Evolutionary conservation across 1,139 yeast genomes (phyloP), one percentile per base, ranked within the genome.

Genomic region (Kazachstania sp.): DNA sequence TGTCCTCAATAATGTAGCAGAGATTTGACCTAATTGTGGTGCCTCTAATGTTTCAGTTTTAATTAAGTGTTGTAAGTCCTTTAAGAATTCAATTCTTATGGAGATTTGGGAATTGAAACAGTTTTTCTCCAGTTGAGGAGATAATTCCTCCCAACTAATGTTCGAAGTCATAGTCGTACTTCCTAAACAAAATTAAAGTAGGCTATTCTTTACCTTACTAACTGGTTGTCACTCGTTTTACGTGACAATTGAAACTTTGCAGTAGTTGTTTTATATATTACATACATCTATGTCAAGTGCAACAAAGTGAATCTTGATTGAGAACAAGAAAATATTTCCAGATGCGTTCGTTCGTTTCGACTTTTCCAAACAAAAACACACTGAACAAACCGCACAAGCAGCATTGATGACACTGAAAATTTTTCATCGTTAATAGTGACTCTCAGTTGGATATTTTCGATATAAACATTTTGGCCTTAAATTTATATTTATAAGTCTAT

Each of bases 1-100:
- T 23, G 81, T 76, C 45, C 67, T 66, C 49, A 77, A 66, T 45
- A 75, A 59, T 15, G 45, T 50, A n/a, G 48, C 31, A 12, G 63
- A 56, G 11, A 64, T 49, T 39, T 49, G 47, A 29, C 49, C 45
- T 34, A 60, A 49, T 54, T 59, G 64, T 15, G 53, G 49, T 13
- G 51, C 43, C 41, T 54, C 59, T 31, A 58, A 44, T 7, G 49
- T 50, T 37, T 54, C 55, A 41, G 44, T 43, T 37, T 50, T 41
- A 29, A 58, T 49, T 28, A 57, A 40, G 37, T 45, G 46, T 35
- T 45, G 50, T 34, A 56, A 19, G 34, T 53, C 48, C 40, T 51
- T 44, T 41, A 59, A 47, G 43, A 53, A 56, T 29, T 57, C 54
- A 18, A 53, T 49, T 48, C 62, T 53, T 32, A 45, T 49, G 19